Conservation (phyloP, 441 rosid species). For the Corymbia citriodora region DNA sequence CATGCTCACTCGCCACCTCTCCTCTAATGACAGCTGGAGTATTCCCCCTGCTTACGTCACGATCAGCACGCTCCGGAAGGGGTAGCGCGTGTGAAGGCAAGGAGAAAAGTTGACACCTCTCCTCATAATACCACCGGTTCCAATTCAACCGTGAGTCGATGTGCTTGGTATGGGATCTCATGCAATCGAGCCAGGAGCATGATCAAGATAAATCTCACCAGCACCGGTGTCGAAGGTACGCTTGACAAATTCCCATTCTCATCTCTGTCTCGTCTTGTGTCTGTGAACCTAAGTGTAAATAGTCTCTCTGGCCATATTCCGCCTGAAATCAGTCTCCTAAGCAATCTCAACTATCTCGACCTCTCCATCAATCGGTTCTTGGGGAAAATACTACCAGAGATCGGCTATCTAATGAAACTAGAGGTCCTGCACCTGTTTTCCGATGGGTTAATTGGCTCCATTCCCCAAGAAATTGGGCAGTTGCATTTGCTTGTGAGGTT, state of each 20-base stretch:
- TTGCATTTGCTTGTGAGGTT: not conserved
- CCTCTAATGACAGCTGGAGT: no score
- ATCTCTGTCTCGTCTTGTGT: slow-evolving; percentile 14
- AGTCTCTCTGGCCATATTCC: slow-evolving; percentile 22
- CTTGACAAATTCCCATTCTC: slow-evolving; percentile 19
- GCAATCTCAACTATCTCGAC: slow-evolving; percentile 25
- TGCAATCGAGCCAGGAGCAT: slow-evolving; percentile 7
- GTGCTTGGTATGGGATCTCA: slow-evolving; percentile 26
- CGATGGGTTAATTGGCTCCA: not conserved
- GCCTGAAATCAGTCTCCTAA: slow-evolving; percentile 5
- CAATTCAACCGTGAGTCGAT: not conserved
- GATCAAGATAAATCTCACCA: slow-evolving; percentile 14
- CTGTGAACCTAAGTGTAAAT: slow-evolving; percentile 4
- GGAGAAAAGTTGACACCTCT: not conserved
- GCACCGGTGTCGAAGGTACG: slow-evolving; percentile 11
- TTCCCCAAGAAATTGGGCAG: not conserved
- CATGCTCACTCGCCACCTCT: no score
- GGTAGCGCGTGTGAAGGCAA: no score
- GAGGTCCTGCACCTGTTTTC: rapidly evolving
- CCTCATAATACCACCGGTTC: not conserved
- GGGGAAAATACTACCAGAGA: rapidly evolving
- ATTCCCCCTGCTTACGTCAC: no score
- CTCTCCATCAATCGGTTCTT: not conserved
- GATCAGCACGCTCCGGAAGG: no score
- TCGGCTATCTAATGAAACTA: rapidly evolving